A percentile compares a stretch with the other conserved stretches of the same genome.
Evolutionary conservation across 257 asterid species (phyloP).

Genomic region (Capsicum pubescens): DNA sequence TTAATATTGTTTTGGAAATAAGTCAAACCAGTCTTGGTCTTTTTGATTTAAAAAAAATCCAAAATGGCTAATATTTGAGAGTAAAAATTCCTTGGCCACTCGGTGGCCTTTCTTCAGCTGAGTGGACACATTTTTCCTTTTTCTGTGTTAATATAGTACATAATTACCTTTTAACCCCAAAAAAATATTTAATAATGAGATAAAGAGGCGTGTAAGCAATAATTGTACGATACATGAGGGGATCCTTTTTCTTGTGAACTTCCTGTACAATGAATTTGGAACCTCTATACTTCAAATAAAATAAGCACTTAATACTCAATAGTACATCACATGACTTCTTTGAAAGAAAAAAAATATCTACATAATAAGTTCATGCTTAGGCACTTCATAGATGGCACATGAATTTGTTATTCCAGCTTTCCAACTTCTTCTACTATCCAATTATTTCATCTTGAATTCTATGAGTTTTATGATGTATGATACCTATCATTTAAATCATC

Average conservation of each 20-base stretch:
- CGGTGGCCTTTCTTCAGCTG: too few relatives aligned
- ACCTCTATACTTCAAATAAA: not conserved
- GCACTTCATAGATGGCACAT: not conserved
- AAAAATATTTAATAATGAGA: too few relatives aligned
- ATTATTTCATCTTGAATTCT: not conserved
- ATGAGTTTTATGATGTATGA: not conserved
- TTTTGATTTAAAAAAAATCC: too few relatives aligned
- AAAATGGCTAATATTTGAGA: too few relatives aligned
- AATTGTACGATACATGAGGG: too few relatives aligned
- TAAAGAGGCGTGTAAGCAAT: too few relatives aligned
- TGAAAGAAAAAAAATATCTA: not conserved
- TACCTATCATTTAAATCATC: not conserved
- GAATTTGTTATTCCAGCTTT: conserved; percentile 1
- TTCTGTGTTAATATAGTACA: too few relatives aligned
- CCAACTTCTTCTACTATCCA: not conserved
- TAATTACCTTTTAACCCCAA: too few relatives aligned
- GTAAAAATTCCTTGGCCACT: too few relatives aligned
- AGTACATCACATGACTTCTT: not conserved
- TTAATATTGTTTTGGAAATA: too few relatives aligned
- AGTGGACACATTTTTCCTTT: too few relatives aligned
- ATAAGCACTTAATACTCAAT: not conserved
- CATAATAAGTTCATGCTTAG: not conserved
- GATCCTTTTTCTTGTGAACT: not conserved
- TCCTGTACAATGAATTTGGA: conserved; percentile 19
- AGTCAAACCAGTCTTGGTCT: too few relatives aligned